Evolutionary conservation across 345 rosid genomes (phyloP).

Genomic region (Sonneratia alba): DNA sequence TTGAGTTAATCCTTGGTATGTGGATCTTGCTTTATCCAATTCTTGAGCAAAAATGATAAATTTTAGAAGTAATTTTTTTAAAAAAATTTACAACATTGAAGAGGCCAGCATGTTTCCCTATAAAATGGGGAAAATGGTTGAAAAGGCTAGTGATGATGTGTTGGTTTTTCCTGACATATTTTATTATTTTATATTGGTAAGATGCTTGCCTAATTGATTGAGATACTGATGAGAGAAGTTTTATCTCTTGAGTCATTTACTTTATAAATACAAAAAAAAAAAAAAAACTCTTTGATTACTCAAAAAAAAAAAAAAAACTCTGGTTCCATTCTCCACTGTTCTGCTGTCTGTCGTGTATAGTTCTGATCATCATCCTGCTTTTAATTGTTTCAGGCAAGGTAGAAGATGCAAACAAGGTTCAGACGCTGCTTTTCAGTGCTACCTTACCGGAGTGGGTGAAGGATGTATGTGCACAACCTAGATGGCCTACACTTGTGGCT

Average conservation of each 20-base stretch:
- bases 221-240: not conserved
- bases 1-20: conserved; percentile 83
- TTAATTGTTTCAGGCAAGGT: conserved; percentile 60
- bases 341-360: not conserved
- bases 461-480: conserved; percentile 37
- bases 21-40: not conserved
- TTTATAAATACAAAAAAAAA: too few relatives aligned
- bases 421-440: conserved; percentile 98
- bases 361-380: not conserved
- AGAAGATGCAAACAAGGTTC: conserved; percentile 69
- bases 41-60: not conserved
- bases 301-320: too few relatives aligned
- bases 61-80: not conserved
- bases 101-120: not conserved
- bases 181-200: not conserved
- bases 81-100: not conserved
- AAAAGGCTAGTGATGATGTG: not conserved
- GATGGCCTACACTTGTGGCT: not conserved
- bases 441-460: conserved; percentile 89
- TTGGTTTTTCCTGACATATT: not conserved
- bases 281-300: too few relatives aligned
- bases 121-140: not conserved
- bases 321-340: not conserved
- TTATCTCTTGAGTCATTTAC: not conserved
- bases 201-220: not conserved